Evolutionary conservation across 140 eudicot genomes (phyloP).

Genomic region (Stevia rebaudiana): DNA sequence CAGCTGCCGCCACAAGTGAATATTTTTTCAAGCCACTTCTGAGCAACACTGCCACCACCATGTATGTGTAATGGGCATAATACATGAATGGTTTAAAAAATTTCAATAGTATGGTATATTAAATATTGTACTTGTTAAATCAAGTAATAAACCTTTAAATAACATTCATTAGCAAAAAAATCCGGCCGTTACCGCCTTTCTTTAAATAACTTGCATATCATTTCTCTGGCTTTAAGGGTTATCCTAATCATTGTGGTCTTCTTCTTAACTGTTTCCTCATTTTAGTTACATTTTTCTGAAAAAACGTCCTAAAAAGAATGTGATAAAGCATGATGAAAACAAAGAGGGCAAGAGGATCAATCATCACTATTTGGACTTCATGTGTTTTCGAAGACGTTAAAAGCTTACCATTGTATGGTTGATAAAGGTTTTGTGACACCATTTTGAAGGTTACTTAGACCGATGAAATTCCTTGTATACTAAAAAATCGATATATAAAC

Average conservation of each 20-base stretch:
- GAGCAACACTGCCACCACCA: too few relatives aligned
- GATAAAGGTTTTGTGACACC: constrained; percentile 89
- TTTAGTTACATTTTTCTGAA: constrained; percentile 83
- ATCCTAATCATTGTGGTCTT: constrained; percentile 66
- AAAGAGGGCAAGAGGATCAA: background rate
- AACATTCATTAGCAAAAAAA: constrained; percentile 88
- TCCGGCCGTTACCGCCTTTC: constrained; percentile 93
- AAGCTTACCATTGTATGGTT: constrained; percentile 87
- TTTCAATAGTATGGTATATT: background rate
- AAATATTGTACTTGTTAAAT: background rate
- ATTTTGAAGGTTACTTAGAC: constrained; percentile 75
- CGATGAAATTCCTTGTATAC: constrained; percentile 76
- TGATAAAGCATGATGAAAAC: background rate
- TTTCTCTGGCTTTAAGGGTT: constrained; percentile 68
- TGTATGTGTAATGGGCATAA: constrained; percentile 2
- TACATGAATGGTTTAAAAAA: background rate
- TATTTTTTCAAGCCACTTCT: too few relatives aligned
- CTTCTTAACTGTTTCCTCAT: constrained; percentile 74
- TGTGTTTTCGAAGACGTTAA: background rate
- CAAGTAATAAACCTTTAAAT: constrained; percentile 54
- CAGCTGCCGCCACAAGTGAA: too few relatives aligned
- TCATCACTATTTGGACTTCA: background rate
- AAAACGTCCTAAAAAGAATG: too few relatives aligned
- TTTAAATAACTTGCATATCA: constrained; percentile 81
- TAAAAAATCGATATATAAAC: too few relatives aligned